Evolutionary conservation across 1,284 basidiomycete genomes (phyloP).

Genomic region (Pseudozyma tsukubaensis): DNA sequence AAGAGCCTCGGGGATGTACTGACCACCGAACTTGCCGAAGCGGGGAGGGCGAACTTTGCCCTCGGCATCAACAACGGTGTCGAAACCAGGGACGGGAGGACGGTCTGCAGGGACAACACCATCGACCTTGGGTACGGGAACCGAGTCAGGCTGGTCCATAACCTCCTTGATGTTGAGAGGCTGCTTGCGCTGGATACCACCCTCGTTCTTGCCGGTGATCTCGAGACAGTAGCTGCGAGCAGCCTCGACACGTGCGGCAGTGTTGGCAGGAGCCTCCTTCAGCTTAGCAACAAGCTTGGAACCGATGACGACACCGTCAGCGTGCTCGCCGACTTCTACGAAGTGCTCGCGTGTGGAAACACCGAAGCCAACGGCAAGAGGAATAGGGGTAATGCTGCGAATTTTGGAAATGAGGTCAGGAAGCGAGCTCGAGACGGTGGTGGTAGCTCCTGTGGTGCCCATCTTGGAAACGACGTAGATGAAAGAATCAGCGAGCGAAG

Average conservation of each 20-base stretch:
- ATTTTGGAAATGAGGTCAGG: constrained; percentile 68
- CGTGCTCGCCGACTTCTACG: constrained; percentile 80
- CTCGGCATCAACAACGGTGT: constrained; percentile 52
- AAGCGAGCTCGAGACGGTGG: constrained; percentile 72
- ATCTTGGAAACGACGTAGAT: constrained; percentile 90
- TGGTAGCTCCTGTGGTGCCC: constrained; percentile 95
- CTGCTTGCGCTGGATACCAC: constrained; percentile 58
- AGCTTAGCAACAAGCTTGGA: constrained; percentile 85
- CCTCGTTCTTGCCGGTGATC: constrained; percentile 73
- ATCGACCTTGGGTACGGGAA: constrained; percentile 61
- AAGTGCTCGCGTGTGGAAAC: constrained; percentile 93
- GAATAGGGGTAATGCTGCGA: constrained; percentile 74
- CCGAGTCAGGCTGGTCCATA: constrained; percentile 48
- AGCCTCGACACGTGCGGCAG: constrained; percentile 70
- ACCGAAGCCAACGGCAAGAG: constrained; percentile 95
- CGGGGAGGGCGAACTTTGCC: constrained; percentile 74
- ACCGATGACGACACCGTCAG: constrained; percentile 94
- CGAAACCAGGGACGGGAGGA: constrained; percentile 54
- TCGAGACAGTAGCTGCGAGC: constrained; percentile 73
- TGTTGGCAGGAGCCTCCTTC: constrained; percentile 72
- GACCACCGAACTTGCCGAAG: constrained; percentile 95
- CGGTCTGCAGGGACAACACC: constrained; percentile 53
- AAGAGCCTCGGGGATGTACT: constrained; percentile 94
- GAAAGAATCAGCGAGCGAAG: constrained; percentile 93
- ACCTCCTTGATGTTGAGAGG: constrained; percentile 57